Base-by-base conservation (phyloP, 2,329 filamentous ascomycete species). In the Torrubiella hemipterigena region DNA sequence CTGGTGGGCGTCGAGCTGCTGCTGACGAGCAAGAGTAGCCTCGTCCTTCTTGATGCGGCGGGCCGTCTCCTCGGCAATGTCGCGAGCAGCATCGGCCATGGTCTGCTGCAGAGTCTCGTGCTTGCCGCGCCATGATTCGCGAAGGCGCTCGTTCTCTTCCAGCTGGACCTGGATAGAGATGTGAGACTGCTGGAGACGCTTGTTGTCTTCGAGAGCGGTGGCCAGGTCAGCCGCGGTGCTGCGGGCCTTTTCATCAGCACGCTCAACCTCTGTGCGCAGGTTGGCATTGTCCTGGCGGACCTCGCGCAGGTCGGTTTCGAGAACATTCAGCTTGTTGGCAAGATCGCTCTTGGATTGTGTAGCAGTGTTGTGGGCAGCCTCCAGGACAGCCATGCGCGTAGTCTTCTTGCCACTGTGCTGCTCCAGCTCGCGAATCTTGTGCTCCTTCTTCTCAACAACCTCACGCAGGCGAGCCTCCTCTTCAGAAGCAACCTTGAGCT, bases 71-170 rank as follows among this genome's bases (percentile, higher is more conserved):
- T 82, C 76, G 15, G 81, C 77, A 38, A 95, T 76, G 38, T 93
- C 80, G 28, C 75, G 74, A 32, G 83, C 78, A 29, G 85, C 82
- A 34, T 66, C 66, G 19, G 77, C 72, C 79, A 96, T 89, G 44
- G 95, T 85, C 40, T 85, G 73, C 55, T 96, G 87, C 23, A 98
- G 64, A 37, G 76, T 76, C 44, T 89, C 74, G 47, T 95, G 81
- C 55, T 91, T 93, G 51, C 67, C 65, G 42, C 85, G 79, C 72
- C 93, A 87, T 38, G 69, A 76, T 50, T 94, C 84, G 35, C 86
- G 79, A 36, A 93, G 72, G 40, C 80, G 76, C 48, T 87, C 77
- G 47, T 85, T 89, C 58, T 94, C 87, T 47, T 91, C 78, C 25
- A 91, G 73, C 49, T 93, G 86, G 27, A 71, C 71, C 38, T 77